Evolutionary conservation across 768 basidiomycete genomes (phyloP), one percentile per base, ranked within the genome.

Genomic region (Tulasnella calospora): DNA sequence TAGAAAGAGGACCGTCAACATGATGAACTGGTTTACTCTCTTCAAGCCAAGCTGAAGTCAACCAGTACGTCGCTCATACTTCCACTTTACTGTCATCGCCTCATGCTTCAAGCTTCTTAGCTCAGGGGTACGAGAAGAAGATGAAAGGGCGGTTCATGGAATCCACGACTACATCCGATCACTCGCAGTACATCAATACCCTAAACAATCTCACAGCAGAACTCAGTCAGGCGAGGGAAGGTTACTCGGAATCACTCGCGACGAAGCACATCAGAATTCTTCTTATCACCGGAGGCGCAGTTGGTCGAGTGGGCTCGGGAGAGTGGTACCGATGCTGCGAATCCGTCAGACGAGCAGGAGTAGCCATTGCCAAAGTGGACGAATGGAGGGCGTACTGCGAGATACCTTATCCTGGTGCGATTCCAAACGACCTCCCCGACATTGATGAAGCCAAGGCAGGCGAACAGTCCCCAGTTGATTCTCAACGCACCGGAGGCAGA

Each of bases 1-100:
- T 82, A 94, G 93, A 94, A 92, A 87, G 93, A 93, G 81, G 93
- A 94, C 84, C 91, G 89, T 83, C 85, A 86, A 2, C 92, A 94
- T 81, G 93, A 94, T 79, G 92, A 93, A 51, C 87, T 87, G 80
- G 88, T 94, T 79, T 85, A 87, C 21, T 88, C 83, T 79, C 89
- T 91, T 27, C 93, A 94, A 80, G 87, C 87, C 9, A 91, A 87
- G 83, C 91, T 94, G 74, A 94, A 93, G 82, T 91, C 92, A 85
- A 93, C 93, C 73, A 90, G 92, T 91, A 78, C 40, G 79, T 72
- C 5, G 12, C 33, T 40, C 44, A 12, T 40, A 15, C 44, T 41
- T 36, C 71, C 44, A 35, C 36, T 6, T 72, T 40, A 3, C 38
- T 13, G 44, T 38, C 27, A 23, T 12, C 36, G 12, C n/a, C 36